A percentile compares a stretch with the other conserved stretches of the same genome.
These are phyloP conservation scores for Seminavis robusta DNA, from an alignment of 108 stramenopile species.

Conservation along the genomic window DNA sequence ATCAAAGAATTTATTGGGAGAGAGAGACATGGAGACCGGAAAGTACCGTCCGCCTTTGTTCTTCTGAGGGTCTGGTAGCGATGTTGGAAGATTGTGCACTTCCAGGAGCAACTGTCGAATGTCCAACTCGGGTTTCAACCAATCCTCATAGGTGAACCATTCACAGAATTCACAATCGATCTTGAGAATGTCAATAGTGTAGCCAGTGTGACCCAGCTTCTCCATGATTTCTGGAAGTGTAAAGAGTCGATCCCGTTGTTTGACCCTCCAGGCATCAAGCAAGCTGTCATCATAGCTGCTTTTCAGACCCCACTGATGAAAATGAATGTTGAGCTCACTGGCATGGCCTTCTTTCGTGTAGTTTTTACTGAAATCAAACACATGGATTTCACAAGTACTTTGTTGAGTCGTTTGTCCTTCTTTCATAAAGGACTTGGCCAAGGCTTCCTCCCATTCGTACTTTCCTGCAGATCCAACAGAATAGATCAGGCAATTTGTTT, in stretches of 20 bases:
- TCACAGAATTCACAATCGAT: slow-evolving; percentile 56
- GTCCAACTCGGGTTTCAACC: slow-evolving; percentile 14
- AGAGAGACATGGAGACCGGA: slow-evolving; percentile 16
- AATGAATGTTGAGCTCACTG: neutral
- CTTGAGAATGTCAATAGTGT: slow-evolving; percentile 50
- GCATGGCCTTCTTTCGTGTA: slow-evolving; percentile 1
- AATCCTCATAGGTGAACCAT: slow-evolving; percentile 35
- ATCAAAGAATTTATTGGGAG: slow-evolving; percentile 30
- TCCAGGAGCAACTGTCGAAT: slow-evolving; percentile 52
- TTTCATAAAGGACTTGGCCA: neutral
- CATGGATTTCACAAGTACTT: slow-evolving; percentile 45
- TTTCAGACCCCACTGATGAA: slow-evolving; percentile 32
- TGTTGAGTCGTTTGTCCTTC: neutral
- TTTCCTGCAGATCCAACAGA: slow-evolving; percentile 27
- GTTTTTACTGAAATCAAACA: slow-evolving; percentile 29
- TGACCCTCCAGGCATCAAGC: slow-evolving; percentile 4
- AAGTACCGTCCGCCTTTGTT: too few species aligned
- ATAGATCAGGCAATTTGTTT: slow-evolving; percentile 26
- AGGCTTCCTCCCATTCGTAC: slow-evolving; percentile 22
- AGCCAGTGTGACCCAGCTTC: slow-evolving; percentile 46
- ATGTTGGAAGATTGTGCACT: slow-evolving; percentile 41
- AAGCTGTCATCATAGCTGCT: neutral
- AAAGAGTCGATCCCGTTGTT: slow-evolving; percentile 42
- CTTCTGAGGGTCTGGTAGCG: too few species aligned
- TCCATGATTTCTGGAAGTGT: slow-evolving; percentile 35